A percentile compares a stretch with the other conserved stretches of the same genome.
phyloP scores from a whole-genome alignment of 257 asterid genomes.

The Rehmannia glutinosa region DNA sequence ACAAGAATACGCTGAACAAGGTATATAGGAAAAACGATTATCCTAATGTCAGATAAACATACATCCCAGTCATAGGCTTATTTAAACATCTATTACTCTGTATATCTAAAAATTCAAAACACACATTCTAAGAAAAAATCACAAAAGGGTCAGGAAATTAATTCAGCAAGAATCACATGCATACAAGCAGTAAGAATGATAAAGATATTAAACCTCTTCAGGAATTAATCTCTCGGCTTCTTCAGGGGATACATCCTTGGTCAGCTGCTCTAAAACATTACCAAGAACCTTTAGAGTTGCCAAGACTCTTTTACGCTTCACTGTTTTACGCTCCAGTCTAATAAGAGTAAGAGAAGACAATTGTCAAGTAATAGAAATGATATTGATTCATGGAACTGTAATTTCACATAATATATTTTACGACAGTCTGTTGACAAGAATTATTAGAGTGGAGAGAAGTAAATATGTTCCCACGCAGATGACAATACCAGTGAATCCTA shows the following conservation, averaged over 20 bases:
- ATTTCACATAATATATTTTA: not conserved
- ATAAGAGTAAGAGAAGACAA: conserved; percentile 17
- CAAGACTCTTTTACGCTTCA: conserved; percentile 76
- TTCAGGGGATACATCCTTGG: conserved; percentile 86
- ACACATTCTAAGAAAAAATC: not conserved
- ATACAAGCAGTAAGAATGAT: not conserved
- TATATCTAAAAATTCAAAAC: conserved; percentile 2
- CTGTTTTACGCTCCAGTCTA: conserved; percentile 92
- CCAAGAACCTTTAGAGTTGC: conserved; percentile 93
- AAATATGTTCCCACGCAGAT: conserved; percentile 8
- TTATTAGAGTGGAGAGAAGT: not conserved
- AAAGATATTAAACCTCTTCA: conserved; percentile 57
- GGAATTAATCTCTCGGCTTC: conserved; percentile 92
- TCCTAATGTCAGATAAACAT: conserved; percentile 4
- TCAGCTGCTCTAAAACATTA: conserved; percentile 73
- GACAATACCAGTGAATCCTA: not conserved
- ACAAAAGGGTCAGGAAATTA: conserved; percentile 1
- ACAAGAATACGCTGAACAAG: not conserved
- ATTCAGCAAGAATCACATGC: not conserved
- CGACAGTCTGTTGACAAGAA: not conserved
- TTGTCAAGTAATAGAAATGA: conserved; percentile 3
- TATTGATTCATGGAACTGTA: not conserved
- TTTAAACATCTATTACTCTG: not conserved
- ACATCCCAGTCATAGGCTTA: not conserved
- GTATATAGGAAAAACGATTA: not conserved